Base-by-base conservation (phyloP, 2,329 filamentous ascomycete species). In the Colletotrichum musicola region DNA sequence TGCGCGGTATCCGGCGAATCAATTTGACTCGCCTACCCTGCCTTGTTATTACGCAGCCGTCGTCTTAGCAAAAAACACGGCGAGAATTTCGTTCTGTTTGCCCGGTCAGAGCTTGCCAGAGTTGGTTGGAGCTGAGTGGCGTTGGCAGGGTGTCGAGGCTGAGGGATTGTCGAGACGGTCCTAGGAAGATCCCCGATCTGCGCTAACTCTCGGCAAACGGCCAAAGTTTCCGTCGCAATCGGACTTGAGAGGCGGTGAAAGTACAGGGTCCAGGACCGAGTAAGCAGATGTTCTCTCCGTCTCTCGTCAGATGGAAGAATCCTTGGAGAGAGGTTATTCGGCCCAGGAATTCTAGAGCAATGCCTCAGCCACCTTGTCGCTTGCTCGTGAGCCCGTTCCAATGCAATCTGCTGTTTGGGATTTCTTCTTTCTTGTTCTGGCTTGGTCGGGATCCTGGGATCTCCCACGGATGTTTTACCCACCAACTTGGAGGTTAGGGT, bases 171-270 rank as follows among this genome's bases (percentile, higher is more conserved):
- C 38, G 44, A 42, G 7, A 20, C 18, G 18, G 9, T 50, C n/a
- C 27, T 13, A 22, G 61, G 49, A 13, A 59, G 20, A 59, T 40
- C 55, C 65, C 50, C 62, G 54, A 68, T 50, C 35, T 22, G 35
- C 20, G 18, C 42, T 50, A 25, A 60, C 35, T n/a, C 10, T 30
- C 16, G 40, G 40, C 53, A 16, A 64, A 54, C 47, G n/a, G 55
- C 42, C 20, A 20, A 35, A 64, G 20, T 9, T n/a, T n/a, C 25
- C 35, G 62, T 65, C 44, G 35, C 35, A 60, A 9, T 56, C 49
- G 65, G 62, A 61, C 50, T 65, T 35, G 61, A 22, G 60, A 54
- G 22, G 38, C 20, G 47, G 30, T 7, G 35, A 44, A 55, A 50
- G 44, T 40, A n/a, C n/a, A n/a, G 35, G 22, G 55, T 44, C 22